Evolutionary conservation across 345 rosid species (phyloP).

Genomic region (Dipteronia sinensis): DNA sequence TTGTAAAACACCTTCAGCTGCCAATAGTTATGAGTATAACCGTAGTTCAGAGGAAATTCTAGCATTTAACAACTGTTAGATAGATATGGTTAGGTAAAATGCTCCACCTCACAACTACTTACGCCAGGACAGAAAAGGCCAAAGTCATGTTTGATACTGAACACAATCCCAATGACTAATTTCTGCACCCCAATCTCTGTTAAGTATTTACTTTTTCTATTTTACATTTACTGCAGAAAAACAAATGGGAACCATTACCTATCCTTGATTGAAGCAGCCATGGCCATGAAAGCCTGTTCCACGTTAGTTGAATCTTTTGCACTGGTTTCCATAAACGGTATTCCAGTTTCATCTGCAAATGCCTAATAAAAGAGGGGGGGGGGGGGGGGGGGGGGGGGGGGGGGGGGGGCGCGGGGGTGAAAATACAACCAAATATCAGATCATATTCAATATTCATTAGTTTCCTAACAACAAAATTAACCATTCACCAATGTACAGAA

Average conservation of each 20-base stretch:
- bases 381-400: background rate
- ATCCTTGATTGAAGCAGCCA: conserved; percentile 75
- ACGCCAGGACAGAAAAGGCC: background rate
- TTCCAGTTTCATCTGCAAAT: conserved; percentile 76
- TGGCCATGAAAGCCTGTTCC: conserved; percentile 81
- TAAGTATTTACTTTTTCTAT: background rate
- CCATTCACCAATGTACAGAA: background rate
- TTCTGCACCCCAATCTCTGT: background rate
- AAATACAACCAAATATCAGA: background rate
- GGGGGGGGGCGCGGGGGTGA: background rate
- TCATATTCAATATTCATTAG: background rate
- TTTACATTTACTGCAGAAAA: background rate
- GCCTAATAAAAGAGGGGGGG: conserved; percentile 36
- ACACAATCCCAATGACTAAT: background rate
- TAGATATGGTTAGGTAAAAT: background rate
- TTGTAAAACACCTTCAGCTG: background rate
- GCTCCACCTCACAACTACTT: background rate
- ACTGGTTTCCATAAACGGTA: conserved; percentile 82
- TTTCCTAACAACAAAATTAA: background rate
- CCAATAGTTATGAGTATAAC: background rate
- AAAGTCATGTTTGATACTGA: background rate
- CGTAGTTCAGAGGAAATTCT: background rate
- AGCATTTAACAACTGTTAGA: background rate
- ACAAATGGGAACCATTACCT: conserved; percentile 35
- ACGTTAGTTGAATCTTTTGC: conserved; percentile 77